Conservation (phyloP, 257 asterid species). For the Lycium ferocissimum region DNA sequence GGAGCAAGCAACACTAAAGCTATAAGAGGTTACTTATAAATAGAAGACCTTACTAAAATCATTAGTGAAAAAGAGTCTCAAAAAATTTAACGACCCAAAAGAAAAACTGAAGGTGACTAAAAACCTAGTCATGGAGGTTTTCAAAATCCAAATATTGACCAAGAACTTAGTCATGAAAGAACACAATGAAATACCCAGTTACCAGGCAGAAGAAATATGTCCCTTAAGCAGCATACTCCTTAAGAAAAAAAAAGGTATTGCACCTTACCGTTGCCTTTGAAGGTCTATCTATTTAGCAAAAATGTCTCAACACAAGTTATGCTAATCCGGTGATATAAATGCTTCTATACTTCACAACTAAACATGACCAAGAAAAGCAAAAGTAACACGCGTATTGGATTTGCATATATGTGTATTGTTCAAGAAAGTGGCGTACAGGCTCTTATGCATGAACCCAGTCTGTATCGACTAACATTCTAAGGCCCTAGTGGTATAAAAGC, state of each 20-base stretch:
- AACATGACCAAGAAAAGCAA: not conserved
- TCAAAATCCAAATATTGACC: not conserved
- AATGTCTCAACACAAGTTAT: not conserved
- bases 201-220: not conserved
- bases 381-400: too few relatives aligned
- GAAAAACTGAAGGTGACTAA: not conserved
- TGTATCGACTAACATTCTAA: not conserved
- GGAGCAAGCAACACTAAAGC: not conserved
- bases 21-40: not conserved
- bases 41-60: not conserved
- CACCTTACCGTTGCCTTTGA: slow-evolving; percentile 2
- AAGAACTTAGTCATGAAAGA: not conserved
- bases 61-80: not conserved
- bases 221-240: not conserved
- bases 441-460: not conserved
- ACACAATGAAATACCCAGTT: not conserved
- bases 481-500: not conserved
- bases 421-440: not conserved
- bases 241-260: not conserved
- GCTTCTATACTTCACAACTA: slow-evolving; percentile 16
- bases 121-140: not conserved
- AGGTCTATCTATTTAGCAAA: slow-evolving; percentile 18
- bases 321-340: not conserved
- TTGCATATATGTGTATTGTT: too few relatives aligned
- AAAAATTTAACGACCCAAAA: not conserved